Evolutionary conservation across 2,329 filamentous ascomycete genomes (phyloP).

Genomic region (Akanthomyces lecanii): DNA sequence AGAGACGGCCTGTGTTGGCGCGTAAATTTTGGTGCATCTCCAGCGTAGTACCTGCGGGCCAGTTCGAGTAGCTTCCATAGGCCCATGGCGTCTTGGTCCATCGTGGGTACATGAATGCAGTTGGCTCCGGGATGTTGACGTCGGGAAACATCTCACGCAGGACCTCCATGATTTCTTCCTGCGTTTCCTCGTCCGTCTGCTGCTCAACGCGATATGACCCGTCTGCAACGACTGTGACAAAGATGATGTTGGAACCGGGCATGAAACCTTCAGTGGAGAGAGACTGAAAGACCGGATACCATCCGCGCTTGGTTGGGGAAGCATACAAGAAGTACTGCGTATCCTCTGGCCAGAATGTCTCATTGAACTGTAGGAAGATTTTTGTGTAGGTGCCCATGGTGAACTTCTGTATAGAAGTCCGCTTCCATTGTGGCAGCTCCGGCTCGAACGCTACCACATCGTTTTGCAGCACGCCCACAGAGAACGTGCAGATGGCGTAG

Average conservation of each 20-base stretch:
- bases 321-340: slow-evolving; percentile 44
- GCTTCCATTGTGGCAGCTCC: slow-evolving; percentile 59
- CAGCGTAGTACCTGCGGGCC: slow-evolving; percentile 59
- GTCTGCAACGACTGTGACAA: slow-evolving; percentile 56
- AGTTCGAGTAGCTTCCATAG: slow-evolving; percentile 63
- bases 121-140: slow-evolving; percentile 53
- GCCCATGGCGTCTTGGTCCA: slow-evolving; percentile 45
- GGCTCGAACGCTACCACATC: slow-evolving; percentile 56
- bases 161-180: slow-evolving; percentile 52
- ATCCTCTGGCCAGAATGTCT: slow-evolving; percentile 57
- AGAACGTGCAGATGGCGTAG: slow-evolving; percentile 65
- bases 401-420: slow-evolving; percentile 58
- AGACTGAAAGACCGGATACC: slow-evolving; percentile 60
- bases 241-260: slow-evolving; percentile 59
- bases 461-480: slow-evolving; percentile 63
- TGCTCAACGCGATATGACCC: slow-evolving; percentile 56
- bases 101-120: slow-evolving; percentile 56
- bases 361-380: slow-evolving; percentile 65
- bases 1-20: slow-evolving; percentile 57
- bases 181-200: slow-evolving; percentile 55
- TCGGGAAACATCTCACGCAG: slow-evolving; percentile 59
- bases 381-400: slow-evolving; percentile 71
- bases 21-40: slow-evolving; percentile 65
- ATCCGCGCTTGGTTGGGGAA: slow-evolving; percentile 37
- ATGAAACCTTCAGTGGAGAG: slow-evolving; percentile 54